Conservation (phyloP, 352 stramenopile species). For the Aphanomyces cochlioides region DNA sequence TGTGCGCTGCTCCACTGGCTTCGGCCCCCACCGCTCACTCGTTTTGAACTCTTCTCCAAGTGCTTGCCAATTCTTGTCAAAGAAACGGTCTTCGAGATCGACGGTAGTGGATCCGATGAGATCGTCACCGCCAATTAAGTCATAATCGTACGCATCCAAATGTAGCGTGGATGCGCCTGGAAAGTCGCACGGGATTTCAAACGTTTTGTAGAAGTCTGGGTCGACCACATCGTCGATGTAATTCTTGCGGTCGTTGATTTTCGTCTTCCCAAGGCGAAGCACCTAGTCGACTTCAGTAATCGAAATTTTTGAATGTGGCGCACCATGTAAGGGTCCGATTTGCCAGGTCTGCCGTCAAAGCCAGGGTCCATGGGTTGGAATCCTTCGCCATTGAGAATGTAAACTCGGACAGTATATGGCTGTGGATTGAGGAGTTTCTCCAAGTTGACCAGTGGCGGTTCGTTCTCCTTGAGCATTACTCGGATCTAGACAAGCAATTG, state of each 20-base stretch:
- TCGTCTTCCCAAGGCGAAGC: constrained; percentile 80
- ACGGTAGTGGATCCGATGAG: constrained; percentile 90
- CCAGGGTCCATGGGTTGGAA: constrained; percentile 86
- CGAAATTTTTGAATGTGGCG: neutral
- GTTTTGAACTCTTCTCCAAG: constrained; percentile 87
- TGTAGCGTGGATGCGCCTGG: constrained; percentile 81
- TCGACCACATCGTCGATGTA: constrained; percentile 85
- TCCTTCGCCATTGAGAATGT: constrained; percentile 79
- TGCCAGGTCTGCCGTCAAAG: constrained; percentile 72
- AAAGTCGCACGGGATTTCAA: constrained; percentile 74
- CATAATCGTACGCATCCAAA: constrained; percentile 88
- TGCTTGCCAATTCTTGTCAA: constrained; percentile 83
- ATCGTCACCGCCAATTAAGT: constrained; percentile 87
- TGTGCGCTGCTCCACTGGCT: constrained; percentile 76
- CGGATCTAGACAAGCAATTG: constrained; percentile 32
- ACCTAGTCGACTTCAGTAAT: constrained; percentile 15
- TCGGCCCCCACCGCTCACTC: constrained; percentile 56
- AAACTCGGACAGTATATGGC: constrained; percentile 82
- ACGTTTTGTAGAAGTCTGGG: constrained; percentile 91
- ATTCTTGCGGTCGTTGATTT: constrained; percentile 87
- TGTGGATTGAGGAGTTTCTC: constrained; percentile 61
- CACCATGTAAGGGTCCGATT: constrained; percentile 86
- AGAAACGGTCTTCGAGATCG: constrained; percentile 91
- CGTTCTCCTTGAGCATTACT: constrained; percentile 78
- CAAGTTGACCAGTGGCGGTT: constrained; percentile 68